Evolutionary conservation across 257 asterid species (phyloP).

Genomic region (Fraxinus cuspidata): DNA sequence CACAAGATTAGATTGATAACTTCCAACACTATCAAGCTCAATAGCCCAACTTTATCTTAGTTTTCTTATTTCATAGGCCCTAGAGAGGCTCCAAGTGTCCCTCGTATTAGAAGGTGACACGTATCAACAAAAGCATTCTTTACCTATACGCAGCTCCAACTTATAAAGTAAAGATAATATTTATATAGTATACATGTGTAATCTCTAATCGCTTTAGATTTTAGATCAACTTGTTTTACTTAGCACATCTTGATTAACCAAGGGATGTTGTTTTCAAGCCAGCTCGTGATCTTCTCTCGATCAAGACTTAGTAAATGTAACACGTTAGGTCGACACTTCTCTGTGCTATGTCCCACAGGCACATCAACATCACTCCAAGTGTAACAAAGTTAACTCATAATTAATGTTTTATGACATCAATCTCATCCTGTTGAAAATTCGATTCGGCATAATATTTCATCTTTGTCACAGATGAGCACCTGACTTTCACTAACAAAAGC

Average conservation of each 20-base stretch:
- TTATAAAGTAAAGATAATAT: too few species aligned
- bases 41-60: neutral
- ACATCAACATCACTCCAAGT: neutral
- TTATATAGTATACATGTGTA: too few species aligned
- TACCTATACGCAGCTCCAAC: too few species aligned
- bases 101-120: neutral
- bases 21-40: neutral
- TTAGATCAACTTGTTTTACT: too few species aligned
- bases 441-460: neutral
- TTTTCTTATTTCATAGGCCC: neutral
- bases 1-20: neutral
- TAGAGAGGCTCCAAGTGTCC: neutral
- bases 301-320: too few species aligned
- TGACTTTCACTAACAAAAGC: neutral
- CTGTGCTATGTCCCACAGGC: neutral
- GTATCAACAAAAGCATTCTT: too few species aligned
- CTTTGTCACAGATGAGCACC: neutral
- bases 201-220: too few species aligned
- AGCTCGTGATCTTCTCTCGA: too few species aligned
- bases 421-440: neutral
- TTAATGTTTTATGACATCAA: neutral
- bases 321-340: neutral
- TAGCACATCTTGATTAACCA: too few species aligned
- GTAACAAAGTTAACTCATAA: neutral
- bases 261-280: neutral